A percentile compares a stretch with the other conserved stretches of the same genome.
phyloP scores from a whole-genome alignment of 169 alveolate species.

The Besnoitia besnoiti region DNA sequence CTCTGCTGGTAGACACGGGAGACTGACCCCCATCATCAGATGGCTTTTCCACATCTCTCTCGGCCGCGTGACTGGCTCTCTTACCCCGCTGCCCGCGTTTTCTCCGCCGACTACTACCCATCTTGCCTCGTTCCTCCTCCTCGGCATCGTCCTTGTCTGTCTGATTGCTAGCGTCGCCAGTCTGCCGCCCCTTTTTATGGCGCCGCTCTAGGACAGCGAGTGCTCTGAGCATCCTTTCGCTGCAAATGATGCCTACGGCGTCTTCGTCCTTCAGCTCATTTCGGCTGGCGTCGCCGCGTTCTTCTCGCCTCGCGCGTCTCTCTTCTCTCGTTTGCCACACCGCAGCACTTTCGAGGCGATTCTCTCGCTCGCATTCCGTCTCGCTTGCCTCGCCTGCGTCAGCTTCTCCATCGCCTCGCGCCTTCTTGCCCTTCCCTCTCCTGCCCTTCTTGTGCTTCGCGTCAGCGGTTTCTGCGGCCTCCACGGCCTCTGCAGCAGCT shows the following conservation, averaged over 20 bases:
- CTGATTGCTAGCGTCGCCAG: not conserved
- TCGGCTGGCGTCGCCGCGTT: not conserved
- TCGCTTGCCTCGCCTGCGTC: not conserved
- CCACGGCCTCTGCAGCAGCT: not conserved
- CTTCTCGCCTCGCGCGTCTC: not conserved
- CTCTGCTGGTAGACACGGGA: not conserved
- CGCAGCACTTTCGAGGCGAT: not conserved
- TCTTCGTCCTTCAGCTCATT: not conserved
- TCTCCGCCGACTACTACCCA: not conserved
- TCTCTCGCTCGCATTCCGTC: not conserved
- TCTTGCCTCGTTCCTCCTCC: not conserved
- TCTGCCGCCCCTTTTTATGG: not conserved
- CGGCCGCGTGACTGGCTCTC: too few species aligned
- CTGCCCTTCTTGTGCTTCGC: not conserved
- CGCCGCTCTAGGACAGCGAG: not conserved
- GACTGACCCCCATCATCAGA: not conserved
- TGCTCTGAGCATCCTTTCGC: conserved; percentile 16
- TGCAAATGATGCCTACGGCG: not conserved
- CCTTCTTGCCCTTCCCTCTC: not conserved
- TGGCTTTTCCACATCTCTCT: too few species aligned
- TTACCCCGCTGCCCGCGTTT: not conserved
- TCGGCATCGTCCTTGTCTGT: not conserved
- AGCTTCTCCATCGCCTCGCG: not conserved
- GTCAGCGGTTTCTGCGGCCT: not conserved
- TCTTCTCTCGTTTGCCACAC: not conserved